phyloP scores from a whole-genome alignment of 2,329 filamentous ascomycete genomes.

The Scedosporium apiospermum region DNA sequence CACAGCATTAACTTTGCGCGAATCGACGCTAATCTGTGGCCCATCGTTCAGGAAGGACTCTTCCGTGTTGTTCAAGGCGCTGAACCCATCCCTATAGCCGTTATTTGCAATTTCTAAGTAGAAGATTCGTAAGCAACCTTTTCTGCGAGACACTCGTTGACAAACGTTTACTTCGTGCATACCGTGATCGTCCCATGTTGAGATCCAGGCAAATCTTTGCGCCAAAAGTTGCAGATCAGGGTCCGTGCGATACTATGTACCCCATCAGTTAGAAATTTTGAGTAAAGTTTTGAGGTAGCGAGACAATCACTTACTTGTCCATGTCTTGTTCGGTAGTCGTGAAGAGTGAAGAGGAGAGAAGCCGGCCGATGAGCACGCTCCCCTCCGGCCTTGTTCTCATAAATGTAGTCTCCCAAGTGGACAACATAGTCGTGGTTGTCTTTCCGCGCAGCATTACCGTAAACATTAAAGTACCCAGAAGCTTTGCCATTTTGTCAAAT shows the following conservation, averaged over 20 bases:
- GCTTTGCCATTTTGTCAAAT: background rate
- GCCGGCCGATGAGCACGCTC: slow-evolving; percentile 20
- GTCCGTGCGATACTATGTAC: slow-evolving; percentile 28
- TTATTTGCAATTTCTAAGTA: slow-evolving; percentile 50
- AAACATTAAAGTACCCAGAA: slow-evolving; percentile 40
- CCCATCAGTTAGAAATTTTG: background rate
- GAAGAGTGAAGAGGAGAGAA: slow-evolving; percentile 22
- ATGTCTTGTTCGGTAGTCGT: slow-evolving; percentile 33
- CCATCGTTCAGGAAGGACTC: slow-evolving; percentile 51
- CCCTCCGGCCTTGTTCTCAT: slow-evolving; percentile 37
- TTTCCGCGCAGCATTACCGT: slow-evolving; percentile 49
- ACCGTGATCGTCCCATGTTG: slow-evolving; percentile 23
- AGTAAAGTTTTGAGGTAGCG: background rate
- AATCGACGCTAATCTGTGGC: slow-evolving; percentile 52
- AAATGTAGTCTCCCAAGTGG: slow-evolving; percentile 54
- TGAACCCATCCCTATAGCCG: slow-evolving; percentile 52
- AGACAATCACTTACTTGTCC: slow-evolving; percentile 18
- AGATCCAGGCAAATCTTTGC: slow-evolving; percentile 33
- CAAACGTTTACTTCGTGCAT: background rate
- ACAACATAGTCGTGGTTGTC: slow-evolving; percentile 51
- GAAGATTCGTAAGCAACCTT: background rate
- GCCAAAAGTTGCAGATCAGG: slow-evolving; percentile 29
- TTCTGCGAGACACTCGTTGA: background rate
- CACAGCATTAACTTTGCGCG: slow-evolving; percentile 65
- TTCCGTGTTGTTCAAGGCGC: slow-evolving; percentile 55